Conservation (phyloP, 225 moss, liverwort and hornwort genomes). For the Thuidium tamariscinum region DNA sequence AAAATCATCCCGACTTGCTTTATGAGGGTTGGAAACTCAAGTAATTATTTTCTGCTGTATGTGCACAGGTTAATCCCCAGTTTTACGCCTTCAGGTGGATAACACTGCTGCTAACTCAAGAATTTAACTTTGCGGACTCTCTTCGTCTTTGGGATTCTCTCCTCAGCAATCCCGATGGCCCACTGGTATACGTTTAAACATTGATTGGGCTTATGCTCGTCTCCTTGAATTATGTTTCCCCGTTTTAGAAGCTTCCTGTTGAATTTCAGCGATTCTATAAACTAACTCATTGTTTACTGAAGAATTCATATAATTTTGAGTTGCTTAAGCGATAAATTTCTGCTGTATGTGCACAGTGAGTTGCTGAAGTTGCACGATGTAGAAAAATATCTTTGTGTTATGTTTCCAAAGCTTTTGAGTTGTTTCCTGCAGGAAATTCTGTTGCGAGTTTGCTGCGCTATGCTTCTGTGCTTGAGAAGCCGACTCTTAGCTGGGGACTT, state of each 20-base stretch:
- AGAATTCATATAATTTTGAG: neutral
- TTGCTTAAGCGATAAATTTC: neutral
- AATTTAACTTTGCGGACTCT: constrained; percentile 71
- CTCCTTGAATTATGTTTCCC: neutral
- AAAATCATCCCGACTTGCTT: neutral
- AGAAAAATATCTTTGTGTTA: too few species aligned
- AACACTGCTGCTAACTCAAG: constrained; percentile 82
- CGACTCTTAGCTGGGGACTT: constrained; percentile 90
- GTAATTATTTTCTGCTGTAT: neutral
- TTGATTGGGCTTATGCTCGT: neutral
- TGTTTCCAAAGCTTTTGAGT: neutral
- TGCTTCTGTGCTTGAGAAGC: constrained; percentile 84
- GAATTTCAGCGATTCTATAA: neutral
- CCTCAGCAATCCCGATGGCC: constrained; percentile 90
- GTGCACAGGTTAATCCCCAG: constrained; percentile 85
- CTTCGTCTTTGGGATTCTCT: constrained; percentile 93
- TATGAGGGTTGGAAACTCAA: neutral
- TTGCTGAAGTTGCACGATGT: neutral
- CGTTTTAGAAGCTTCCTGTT: neutral
- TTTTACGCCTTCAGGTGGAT: constrained; percentile 99
- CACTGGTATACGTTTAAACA: constrained; percentile 45
- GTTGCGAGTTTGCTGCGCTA: constrained; percentile 84
- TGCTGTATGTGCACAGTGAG: neutral
- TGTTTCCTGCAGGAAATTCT: constrained; percentile 67
- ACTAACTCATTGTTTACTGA: neutral